Evolutionary conservation across 2,329 filamentous ascomycete species (phyloP), one percentile per base, ranked within the genome.

Genomic region (Phaeosphaeriaceae sp.): DNA sequence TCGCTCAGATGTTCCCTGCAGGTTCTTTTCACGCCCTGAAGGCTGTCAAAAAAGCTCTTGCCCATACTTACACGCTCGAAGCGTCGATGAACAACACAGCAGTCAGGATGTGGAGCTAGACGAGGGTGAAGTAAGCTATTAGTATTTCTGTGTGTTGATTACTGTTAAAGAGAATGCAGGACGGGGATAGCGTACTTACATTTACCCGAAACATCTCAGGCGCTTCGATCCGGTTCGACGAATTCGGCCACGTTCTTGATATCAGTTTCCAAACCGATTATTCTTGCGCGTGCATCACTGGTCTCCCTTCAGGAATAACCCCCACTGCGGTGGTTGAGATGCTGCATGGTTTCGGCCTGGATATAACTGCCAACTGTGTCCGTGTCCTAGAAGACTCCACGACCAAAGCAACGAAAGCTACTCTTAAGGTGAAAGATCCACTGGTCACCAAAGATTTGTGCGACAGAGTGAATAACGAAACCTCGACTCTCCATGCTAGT

Each of bases 381-480:
- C 50, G 50, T n/a, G 42, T 53, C 34, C 46, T 34, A 12, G 32
- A 20, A n/a, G 11, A 39, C 15, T 17, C 36, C 16, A 33, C 33
- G n/a, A 26, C 16, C 5, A 13, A 28, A 11, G 37, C 37, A 17
- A 46, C 42, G 15, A 53, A 33, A 42, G 50, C 46, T 26, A 46
- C 35, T 11, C 36, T 53, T 3, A 50, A 46, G 35, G 38, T 53
- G 12, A 37, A 53, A 38, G 50, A 53, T 20, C 50, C 46, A 7
- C 26, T 30, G 23, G 46, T 53, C 42, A 35, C 50, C 16, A 16
- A 34, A 18, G 29, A 37, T 11, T 21, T 53, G 28, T 42, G 46
- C 28, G 23, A 15, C 23, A 43, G 21, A 15, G 35, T 53, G 21
- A 33, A 49, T 35, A 38, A 35, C 15, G 17, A 30, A 7, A 16